Evolutionary conservation across 2,329 filamentous ascomycete species (phyloP).

Genomic region (Sporothrix sp.): DNA sequence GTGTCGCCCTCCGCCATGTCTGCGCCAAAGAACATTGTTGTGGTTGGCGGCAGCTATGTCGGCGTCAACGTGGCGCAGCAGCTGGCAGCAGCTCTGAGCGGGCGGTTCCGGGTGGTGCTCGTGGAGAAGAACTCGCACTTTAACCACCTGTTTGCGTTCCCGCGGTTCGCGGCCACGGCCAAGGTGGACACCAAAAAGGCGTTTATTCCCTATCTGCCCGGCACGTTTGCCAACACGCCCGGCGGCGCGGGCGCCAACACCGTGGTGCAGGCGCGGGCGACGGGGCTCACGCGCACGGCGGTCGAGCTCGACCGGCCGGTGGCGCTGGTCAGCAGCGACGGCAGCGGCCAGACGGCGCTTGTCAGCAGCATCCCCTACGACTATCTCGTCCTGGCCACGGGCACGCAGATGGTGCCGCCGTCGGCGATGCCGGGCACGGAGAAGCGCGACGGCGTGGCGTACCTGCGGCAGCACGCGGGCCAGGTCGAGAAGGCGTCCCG

Average conservation of each 20-base stretch:
- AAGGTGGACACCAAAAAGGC: slow-evolving; percentile 45
- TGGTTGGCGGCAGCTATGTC: slow-evolving; percentile 16
- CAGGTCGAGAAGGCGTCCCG: slow-evolving; percentile 31
- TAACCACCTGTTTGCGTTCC: slow-evolving; percentile 51
- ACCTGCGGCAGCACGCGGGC: slow-evolving; percentile 35
- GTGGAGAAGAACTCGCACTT: slow-evolving; percentile 53
- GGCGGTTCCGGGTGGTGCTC: slow-evolving; percentile 42
- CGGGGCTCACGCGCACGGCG: slow-evolving; percentile 27
- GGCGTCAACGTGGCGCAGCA: slow-evolving; percentile 29
- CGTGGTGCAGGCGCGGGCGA: slow-evolving; percentile 25
- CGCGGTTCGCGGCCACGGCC: slow-evolving; percentile 45
- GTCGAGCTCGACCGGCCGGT: slow-evolving; percentile 26
- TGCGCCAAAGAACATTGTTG: slow-evolving; percentile 11
- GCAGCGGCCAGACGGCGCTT: slow-evolving; percentile 21
- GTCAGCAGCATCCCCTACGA: slow-evolving; percentile 2
- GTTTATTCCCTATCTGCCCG: slow-evolving; percentile 45
- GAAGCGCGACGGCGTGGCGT: slow-evolving; percentile 33
- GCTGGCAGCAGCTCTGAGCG: slow-evolving; percentile 37
- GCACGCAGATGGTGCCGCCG: slow-evolving; percentile 34
- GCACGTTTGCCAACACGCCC: slow-evolving; percentile 7
- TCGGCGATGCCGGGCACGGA: slow-evolving; percentile 38
- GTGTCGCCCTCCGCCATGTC: background rate
- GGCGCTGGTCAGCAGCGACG: background rate
- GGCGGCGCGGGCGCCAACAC: slow-evolving; percentile 24
- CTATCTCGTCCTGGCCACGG: slow-evolving; percentile 44